Conservation (phyloP, 1,139 yeast genomes). For the Geotrichum siamense region DNA sequence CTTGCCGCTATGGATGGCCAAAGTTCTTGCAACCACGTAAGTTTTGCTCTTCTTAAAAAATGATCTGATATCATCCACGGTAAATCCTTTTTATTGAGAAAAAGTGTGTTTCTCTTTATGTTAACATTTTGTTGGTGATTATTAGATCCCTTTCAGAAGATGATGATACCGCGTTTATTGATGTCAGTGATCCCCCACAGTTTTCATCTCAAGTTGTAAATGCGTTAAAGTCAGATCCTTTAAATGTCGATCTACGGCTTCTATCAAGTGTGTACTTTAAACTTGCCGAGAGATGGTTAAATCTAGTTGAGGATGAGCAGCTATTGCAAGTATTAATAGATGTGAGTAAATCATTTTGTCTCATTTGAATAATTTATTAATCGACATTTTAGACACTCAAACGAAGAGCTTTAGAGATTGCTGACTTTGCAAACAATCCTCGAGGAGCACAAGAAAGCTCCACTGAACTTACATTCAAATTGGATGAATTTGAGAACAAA, state of each 20-base stretch:
- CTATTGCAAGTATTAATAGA: slow-evolving; percentile 46
- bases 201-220: slow-evolving; percentile 58
- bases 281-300: slow-evolving; percentile 67
- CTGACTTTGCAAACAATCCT: slow-evolving; percentile 60
- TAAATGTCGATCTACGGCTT: slow-evolving; percentile 58
- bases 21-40: slow-evolving; percentile 51
- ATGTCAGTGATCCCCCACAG: slow-evolving; percentile 61
- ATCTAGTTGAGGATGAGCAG: slow-evolving; percentile 58
- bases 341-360: slow-evolving; percentile 24
- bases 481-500: slow-evolving; percentile 69
- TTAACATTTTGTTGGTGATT: too few species aligned
- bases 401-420: slow-evolving; percentile 60
- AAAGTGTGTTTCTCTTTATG: too few species aligned
- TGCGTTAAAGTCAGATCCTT: slow-evolving; percentile 73
- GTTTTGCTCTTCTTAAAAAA: too few species aligned
- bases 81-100: too few species aligned
- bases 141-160: slow-evolving; percentile 30
- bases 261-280: slow-evolving; percentile 61
- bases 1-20: slow-evolving; percentile 87
- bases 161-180: slow-evolving; percentile 52
- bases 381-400: slow-evolving; percentile 51
- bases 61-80: too few species aligned
- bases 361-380: too few species aligned
- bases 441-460: slow-evolving; percentile 33
- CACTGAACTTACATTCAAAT: slow-evolving; percentile 48